Conservation (phyloP, 2,329 filamentous ascomycete genomes). For the Paracamarosporium sp. region DNA sequence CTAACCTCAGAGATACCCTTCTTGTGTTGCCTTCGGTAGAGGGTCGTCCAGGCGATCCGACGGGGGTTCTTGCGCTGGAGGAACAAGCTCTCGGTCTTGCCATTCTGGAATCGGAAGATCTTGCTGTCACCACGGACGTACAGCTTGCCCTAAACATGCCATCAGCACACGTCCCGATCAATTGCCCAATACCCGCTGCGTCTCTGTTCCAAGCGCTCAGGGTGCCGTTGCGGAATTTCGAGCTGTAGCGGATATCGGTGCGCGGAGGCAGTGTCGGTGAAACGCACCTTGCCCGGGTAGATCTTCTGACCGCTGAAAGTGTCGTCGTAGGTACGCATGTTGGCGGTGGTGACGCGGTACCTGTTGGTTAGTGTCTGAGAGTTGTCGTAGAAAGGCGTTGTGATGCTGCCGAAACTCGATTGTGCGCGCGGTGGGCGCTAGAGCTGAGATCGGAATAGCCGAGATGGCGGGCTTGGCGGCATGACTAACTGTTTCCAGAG, state of each 20-base stretch:
- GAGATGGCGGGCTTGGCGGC: constrained; percentile 14
- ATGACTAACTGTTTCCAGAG: not conserved
- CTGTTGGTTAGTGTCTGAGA: constrained; percentile 45
- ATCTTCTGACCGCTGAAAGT: constrained; percentile 80
- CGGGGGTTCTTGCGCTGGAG: constrained; percentile 99
- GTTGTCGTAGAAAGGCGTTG: constrained; percentile 38
- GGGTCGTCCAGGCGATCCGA: constrained; percentile 97
- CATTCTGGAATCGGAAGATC: constrained; percentile 99
- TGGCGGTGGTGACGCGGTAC: constrained; percentile 57
- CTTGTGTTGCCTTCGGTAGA: constrained; percentile 98
- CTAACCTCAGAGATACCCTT: constrained; percentile 99
- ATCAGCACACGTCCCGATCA: constrained; percentile 34
- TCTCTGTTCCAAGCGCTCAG: constrained; percentile 21
- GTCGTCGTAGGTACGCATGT: constrained; percentile 80
- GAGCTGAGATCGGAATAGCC: not conserved
- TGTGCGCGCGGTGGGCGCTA: constrained; percentile 19
- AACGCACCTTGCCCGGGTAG: constrained; percentile 78
- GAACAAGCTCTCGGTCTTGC: constrained; percentile 99
- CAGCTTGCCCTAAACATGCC: constrained; percentile 83
- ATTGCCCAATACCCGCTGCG: constrained; percentile 12
- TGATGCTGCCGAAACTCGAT: constrained; percentile 27
- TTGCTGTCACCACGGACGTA: constrained; percentile 99
- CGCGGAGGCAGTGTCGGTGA: constrained; percentile 19
- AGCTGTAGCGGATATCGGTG: constrained; percentile 24
- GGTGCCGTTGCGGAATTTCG: constrained; percentile 28